phyloP scores from a whole-genome alignment of 2,329 filamentous ascomycete genomes.

The Shiraia bambusicola region DNA sequence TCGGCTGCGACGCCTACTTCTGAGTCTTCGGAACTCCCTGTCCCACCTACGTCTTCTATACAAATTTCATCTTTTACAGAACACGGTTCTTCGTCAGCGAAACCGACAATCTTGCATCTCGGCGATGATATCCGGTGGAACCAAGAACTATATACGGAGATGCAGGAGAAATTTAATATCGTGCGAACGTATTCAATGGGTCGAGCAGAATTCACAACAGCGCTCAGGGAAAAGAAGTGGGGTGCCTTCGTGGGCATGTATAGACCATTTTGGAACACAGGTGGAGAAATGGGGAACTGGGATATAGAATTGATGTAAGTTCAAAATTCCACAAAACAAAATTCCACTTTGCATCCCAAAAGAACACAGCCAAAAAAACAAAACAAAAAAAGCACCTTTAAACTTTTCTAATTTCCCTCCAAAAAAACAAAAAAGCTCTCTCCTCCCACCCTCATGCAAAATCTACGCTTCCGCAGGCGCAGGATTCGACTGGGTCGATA shows the following conservation, averaged over 20 bases:
- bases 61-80: background rate
- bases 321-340: background rate
- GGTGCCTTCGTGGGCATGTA: conserved; percentile 53
- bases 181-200: conserved; percentile 43
- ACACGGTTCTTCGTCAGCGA: conserved; percentile 8
- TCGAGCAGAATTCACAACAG: conserved; percentile 45
- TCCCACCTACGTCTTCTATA: conserved; percentile 9
- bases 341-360: background rate
- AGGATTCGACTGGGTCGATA: conserved; percentile 65
- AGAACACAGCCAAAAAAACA: too few relatives aligned
- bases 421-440: too few relatives aligned
- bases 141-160: conserved; percentile 44
- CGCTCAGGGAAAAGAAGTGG: conserved; percentile 42
- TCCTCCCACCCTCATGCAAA: conserved; percentile 54
- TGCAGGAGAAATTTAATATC: conserved; percentile 43
- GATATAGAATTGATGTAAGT: conserved; percentile 57
- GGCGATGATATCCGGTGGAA: conserved; percentile 51
- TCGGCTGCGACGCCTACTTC: conserved; percentile 30
- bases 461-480: conserved; percentile 63
- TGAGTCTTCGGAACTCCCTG: conserved; percentile 24
- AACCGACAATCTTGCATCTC: conserved; percentile 47
- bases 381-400: too few relatives aligned
- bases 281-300: conserved; percentile 66
- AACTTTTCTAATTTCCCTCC: too few relatives aligned
- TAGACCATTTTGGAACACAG: conserved; percentile 64